Percentiles rank a stretch among this genome's conserved stretches.
Conservation (phyloP, 2,329 filamentous ascomycete genomes). For the Rhinocladiella similis region DNA sequence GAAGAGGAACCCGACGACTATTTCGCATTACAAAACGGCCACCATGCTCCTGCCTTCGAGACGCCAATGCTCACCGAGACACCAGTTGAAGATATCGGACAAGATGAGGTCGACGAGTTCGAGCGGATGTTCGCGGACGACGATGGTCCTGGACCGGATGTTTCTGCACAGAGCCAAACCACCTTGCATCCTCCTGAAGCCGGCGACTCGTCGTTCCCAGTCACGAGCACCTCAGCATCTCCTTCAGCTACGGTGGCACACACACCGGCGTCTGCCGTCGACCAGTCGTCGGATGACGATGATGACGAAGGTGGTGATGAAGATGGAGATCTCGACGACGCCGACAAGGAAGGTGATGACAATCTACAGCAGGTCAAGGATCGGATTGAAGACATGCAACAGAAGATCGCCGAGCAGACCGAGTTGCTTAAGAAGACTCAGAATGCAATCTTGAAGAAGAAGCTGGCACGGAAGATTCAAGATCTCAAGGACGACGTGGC, state of each 20-base stretch:
- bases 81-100: slow-evolving; percentile 35
- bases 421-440: slow-evolving; percentile 37
- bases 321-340: slow-evolving; percentile 44
- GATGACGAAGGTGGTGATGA: slow-evolving; percentile 38
- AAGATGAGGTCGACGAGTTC: slow-evolving; percentile 35
- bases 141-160: slow-evolving; percentile 30
- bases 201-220: slow-evolving; percentile 29
- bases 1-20: slow-evolving; percentile 38
- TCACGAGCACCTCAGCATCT: slow-evolving; percentile 29
- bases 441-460: slow-evolving; percentile 35
- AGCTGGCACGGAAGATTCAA: slow-evolving; percentile 43
- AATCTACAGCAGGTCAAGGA: slow-evolving; percentile 38
- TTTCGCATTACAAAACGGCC: slow-evolving; percentile 27
- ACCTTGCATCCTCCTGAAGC: slow-evolving; percentile 30
- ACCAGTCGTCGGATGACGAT: slow-evolving; percentile 31
- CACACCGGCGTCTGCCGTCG: slow-evolving; percentile 26
- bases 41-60: slow-evolving; percentile 36
- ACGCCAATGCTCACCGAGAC: slow-evolving; percentile 21
- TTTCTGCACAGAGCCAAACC: slow-evolving; percentile 16
- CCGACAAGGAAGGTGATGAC: slow-evolving; percentile 39
- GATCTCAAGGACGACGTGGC: slow-evolving; percentile 27
- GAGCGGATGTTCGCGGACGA: slow-evolving; percentile 34
- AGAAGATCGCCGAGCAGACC: slow-evolving; percentile 46
- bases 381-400: slow-evolving; percentile 45
- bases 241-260: slow-evolving; percentile 29